Base-by-base conservation (phyloP, 208 protist species). In the Blechomonas ayalai region DNA sequence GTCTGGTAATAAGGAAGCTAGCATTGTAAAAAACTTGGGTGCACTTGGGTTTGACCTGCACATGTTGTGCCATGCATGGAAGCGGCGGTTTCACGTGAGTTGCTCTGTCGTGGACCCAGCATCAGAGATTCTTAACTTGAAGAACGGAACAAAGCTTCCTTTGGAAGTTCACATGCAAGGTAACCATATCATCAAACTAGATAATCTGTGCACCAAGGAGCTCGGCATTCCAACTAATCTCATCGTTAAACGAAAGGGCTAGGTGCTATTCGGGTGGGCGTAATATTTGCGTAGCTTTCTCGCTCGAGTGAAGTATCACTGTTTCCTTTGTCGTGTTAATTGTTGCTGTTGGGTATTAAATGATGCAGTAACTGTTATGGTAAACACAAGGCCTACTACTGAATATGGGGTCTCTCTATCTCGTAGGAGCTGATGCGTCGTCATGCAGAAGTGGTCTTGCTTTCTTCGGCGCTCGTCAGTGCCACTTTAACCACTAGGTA, bases 91-190 rank as follows among this genome's bases (percentile, higher is more conserved):
- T 52, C 81, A 60, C 13, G 68, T 66, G 0, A 74, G 67, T 44
- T 79, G 67, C 49, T 57, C 37, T 13, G 40, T 86, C 12, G 42
- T 74, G 16, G 72, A 92, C 49, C 73, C 73, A 4, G 52, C 69
- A 4, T 51, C 42, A 16, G 53, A 77, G 5, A 75, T 74, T 58
- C 54, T 42, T 29, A 77, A 71, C 12, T 31, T 88, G 3, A 87
- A 92, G 37, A 10, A 33, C 3, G 66, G 72, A 4, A 84, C 65
- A 13, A 82, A 81, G 33, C 56, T 84, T 31, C 38, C 67, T 22
- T 41, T 75, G 0, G 67, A 83, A 32, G 52, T 88, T 58, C 69
- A 81, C 33, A 2, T 92, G 4, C 71, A 83, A 27, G 82, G 82
- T 0, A 47, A 70, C 15, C 57, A 70, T 27, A 16, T 62, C 0